Evolutionary conservation across 2,329 filamentous ascomycete species (phyloP).

Genomic region (Trichoderma breve): DNA sequence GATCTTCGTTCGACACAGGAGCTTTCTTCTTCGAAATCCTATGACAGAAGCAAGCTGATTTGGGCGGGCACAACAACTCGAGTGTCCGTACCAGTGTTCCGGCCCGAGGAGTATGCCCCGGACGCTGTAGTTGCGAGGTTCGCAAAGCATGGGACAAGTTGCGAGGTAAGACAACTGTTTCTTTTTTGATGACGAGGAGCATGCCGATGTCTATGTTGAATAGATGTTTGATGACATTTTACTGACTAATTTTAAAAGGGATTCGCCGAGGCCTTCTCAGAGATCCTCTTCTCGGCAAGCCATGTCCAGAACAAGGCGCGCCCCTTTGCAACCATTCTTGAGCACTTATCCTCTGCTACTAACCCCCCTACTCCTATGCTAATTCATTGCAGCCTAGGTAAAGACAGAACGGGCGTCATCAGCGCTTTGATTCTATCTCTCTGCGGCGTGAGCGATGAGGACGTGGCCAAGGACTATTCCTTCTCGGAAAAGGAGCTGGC

Average conservation of each 20-base stretch:
- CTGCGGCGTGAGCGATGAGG: constrained; percentile 57
- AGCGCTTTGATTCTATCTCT: constrained; percentile 64
- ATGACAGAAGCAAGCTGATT: not conserved
- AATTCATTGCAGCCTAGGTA: constrained; percentile 73
- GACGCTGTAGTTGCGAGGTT: not conserved
- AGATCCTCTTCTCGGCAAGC: not conserved
- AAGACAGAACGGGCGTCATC: constrained; percentile 72
- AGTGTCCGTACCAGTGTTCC: not conserved
- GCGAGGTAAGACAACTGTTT: not conserved
- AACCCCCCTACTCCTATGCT: constrained; percentile 48
- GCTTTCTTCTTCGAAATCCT: not conserved
- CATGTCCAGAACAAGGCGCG: not conserved
- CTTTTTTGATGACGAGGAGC: not conserved
- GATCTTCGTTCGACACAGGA: not conserved
- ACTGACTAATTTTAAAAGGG: not conserved
- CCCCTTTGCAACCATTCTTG: not conserved
- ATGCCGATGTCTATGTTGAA: not conserved
- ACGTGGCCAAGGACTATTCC: constrained; percentile 64
- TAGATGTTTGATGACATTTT: not conserved
- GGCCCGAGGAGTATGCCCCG: not conserved
- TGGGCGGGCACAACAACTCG: not conserved
- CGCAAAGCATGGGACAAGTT: not conserved
- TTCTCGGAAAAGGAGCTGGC: constrained; percentile 62
- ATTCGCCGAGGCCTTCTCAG: not conserved
- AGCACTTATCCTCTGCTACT: not conserved